A percentile compares a stretch with the other conserved stretches of the same genome.
These are phyloP conservation scores for Aspergillus felis DNA, from an alignment of 2,329 filamentous ascomycete genomes.

Conservation along the genomic window DNA sequence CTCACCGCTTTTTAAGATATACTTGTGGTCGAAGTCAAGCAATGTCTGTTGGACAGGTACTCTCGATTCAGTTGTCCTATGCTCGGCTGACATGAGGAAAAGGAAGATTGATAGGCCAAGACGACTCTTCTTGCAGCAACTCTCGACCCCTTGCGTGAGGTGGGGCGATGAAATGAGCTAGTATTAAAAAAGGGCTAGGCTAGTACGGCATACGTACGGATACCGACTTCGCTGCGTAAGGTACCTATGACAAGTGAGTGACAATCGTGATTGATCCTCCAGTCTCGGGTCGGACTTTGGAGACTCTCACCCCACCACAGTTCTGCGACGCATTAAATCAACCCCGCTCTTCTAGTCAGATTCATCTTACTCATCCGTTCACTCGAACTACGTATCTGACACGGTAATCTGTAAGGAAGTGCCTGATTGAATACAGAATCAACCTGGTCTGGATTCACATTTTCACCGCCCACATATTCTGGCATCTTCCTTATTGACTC, in stretches of 20 bases:
- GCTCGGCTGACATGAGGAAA: slow-evolving; percentile 13
- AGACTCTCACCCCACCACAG: too few species aligned
- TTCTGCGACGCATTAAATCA: neutral
- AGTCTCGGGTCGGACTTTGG: too few species aligned
- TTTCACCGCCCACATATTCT: neutral
- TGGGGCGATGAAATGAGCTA: slow-evolving; percentile 1
- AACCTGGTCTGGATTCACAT: too few species aligned
- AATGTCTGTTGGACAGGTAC: slow-evolving; percentile 13
- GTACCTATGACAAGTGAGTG: too few species aligned
- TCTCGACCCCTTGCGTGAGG: slow-evolving; percentile 21
- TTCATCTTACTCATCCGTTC: neutral
- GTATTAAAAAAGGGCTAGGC: neutral
- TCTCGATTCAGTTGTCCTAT: slow-evolving; percentile 14
- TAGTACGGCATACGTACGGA: neutral
- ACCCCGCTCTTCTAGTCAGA: neutral
- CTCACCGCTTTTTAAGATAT: slow-evolving; percentile 12
- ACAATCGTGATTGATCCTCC: too few species aligned
- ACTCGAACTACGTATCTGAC: neutral
- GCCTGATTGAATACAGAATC: too few species aligned
- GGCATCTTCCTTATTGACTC: neutral
- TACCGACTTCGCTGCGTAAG: neutral
- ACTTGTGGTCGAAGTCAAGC: neutral
- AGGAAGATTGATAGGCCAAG: slow-evolving; percentile 17
- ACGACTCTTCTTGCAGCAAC: slow-evolving; percentile 15
- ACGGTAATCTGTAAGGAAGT: neutral